These are phyloP conservation scores for Isochrysis galbana DNA, from an alignment of 78 protist species.

Conservation along the genomic window DNA sequence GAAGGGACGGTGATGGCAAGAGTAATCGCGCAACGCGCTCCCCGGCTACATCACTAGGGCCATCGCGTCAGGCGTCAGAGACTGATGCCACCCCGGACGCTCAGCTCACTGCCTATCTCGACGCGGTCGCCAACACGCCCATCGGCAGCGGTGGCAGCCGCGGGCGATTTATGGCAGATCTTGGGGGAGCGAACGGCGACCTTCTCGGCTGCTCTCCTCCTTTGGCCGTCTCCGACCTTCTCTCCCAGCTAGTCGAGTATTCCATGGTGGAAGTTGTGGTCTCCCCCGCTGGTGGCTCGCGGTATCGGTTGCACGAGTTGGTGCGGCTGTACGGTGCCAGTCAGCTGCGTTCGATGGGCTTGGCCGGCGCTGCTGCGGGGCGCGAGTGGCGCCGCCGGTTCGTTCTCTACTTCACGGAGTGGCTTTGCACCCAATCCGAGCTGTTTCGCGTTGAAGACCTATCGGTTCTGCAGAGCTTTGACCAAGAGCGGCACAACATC, in stretches of 20 bases:
- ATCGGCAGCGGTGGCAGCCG: too few relatives aligned
- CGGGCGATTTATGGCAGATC: too few relatives aligned
- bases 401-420: background rate
- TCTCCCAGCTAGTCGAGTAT: background rate
- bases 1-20: too few relatives aligned
- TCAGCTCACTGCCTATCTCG: too few relatives aligned
- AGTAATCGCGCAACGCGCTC: too few relatives aligned
- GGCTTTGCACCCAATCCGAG: background rate
- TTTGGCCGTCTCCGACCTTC: too few relatives aligned
- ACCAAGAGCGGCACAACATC: constrained; percentile 7
- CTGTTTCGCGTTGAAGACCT: background rate
- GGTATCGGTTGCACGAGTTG: constrained; percentile 2
- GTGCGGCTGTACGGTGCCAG: background rate
- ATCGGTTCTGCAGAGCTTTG: background rate
- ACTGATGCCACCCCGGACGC: too few relatives aligned
- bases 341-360: background rate
- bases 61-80: too few relatives aligned
- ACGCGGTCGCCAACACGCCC: too few relatives aligned
- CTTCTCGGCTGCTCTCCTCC: too few relatives aligned
- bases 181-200: too few relatives aligned
- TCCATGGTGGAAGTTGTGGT: background rate
- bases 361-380: background rate
- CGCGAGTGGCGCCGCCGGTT: background rate
- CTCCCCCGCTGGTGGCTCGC: background rate
- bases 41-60: too few relatives aligned